A percentile compares a stretch with the other conserved stretches of the same genome.
phyloP scores from a whole-genome alignment of 2,329 filamentous ascomycete species.

The Neonectria magnoliae region DNA sequence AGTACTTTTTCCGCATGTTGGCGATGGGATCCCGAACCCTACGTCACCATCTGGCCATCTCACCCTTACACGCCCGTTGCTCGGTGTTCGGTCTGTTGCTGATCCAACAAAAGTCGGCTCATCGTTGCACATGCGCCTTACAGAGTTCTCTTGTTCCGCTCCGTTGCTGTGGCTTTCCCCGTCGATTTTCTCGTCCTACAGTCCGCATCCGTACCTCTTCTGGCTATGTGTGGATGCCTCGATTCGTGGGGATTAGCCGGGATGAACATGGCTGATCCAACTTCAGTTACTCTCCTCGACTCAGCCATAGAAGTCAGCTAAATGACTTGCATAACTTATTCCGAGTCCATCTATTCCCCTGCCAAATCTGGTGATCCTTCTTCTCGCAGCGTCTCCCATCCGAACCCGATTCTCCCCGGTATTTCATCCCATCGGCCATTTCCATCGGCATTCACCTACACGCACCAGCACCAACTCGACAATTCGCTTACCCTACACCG shows the following conservation, averaged over 20 bases:
- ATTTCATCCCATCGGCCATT: conserved; percentile 19
- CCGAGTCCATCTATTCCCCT: neutral
- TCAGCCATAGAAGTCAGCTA: neutral
- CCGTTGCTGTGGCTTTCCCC: conserved; percentile 5
- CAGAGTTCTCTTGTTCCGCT: conserved; percentile 27
- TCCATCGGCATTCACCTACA: neutral
- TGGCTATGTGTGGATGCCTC: neutral
- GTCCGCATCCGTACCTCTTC: neutral
- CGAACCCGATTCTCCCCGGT: conserved; percentile 39
- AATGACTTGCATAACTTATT: conserved; percentile 17
- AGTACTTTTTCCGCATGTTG: conserved; percentile 2
- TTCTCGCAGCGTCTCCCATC: conserved; percentile 4
- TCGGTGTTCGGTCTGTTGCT: conserved; percentile 24
- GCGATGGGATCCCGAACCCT: conserved; percentile 31
- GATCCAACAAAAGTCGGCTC: conserved; percentile 38
- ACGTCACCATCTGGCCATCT: conserved; percentile 36
- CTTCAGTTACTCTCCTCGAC: neutral
- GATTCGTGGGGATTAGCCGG: neutral
- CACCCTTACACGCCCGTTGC: conserved; percentile 5
- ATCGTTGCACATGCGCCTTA: conserved; percentile 32
- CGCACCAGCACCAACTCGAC: neutral
- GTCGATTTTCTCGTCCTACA: neutral
- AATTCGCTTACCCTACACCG: neutral
- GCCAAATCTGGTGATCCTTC: conserved; percentile 8
- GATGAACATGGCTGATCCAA: conserved; percentile 13